Evolutionary conservation across 1,139 yeast genomes (phyloP).

Genomic region (Pichia sp.): DNA sequence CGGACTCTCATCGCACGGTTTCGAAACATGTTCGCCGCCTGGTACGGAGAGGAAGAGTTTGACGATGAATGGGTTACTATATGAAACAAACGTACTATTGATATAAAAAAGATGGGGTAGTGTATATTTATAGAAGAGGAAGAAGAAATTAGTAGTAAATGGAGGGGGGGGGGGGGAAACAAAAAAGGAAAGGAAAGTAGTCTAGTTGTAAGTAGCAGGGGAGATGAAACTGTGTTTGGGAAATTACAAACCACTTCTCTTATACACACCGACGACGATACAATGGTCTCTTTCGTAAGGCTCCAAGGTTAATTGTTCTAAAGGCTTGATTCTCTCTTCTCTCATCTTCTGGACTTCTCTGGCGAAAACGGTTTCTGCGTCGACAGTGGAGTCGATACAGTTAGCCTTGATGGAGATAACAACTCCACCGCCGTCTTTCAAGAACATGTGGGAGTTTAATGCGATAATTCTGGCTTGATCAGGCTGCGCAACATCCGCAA

Average conservation of each 20-base stretch:
- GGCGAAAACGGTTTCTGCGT: conserved; percentile 98
- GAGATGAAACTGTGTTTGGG: not conserved
- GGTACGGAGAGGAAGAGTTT: not conserved
- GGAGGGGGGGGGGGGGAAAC: not conserved
- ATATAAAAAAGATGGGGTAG: not conserved
- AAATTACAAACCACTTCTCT: conserved; percentile 74
- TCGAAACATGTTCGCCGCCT: not conserved
- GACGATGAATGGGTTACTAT: not conserved
- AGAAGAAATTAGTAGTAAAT: conserved; percentile 3
- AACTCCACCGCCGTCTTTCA: conserved; percentile 97
- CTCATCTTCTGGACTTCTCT: conserved; percentile 98
- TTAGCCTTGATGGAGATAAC: conserved; percentile 98
- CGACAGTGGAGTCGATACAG: conserved; percentile 99
- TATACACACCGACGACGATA: conserved; percentile 94
- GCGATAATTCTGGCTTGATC: conserved; percentile 99
- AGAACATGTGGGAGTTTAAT: conserved; percentile 93
- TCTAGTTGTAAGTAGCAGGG: conserved; percentile 1
- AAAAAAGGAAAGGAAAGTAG: not conserved
- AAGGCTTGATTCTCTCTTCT: conserved; percentile 97
- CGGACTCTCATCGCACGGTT: not conserved
- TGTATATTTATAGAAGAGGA: conserved; percentile 1
- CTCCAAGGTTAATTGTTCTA: conserved; percentile 97
- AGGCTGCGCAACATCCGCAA: conserved; percentile 99
- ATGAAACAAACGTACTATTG: conserved; percentile 6
- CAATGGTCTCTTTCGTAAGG: conserved; percentile 99